phyloP scores from a whole-genome alignment of 371 early-diverging fungal species.

The Mortierella sp. region DNA sequence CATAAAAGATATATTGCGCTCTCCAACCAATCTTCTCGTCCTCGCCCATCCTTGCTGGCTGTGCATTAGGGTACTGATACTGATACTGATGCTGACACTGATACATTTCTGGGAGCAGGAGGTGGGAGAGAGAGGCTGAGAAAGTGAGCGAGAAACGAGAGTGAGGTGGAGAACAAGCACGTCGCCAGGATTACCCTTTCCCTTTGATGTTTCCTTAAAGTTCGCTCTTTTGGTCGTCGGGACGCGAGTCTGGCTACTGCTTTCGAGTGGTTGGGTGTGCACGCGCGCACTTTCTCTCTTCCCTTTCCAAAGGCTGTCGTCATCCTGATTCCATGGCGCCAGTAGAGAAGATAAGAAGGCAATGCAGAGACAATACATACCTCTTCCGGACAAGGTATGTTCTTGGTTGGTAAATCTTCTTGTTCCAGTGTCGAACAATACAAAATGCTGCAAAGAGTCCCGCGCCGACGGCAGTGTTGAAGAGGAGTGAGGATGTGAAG shows the following conservation, averaged over 20 bases:
- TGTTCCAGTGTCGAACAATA: conserved; percentile 67
- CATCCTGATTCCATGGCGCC: neutral
- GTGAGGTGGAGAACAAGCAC: neutral
- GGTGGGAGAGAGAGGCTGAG: neutral
- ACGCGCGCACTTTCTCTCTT: too few relatives aligned
- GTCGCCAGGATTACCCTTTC: too few relatives aligned
- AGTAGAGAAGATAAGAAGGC: neutral
- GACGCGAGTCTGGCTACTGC: too few relatives aligned
- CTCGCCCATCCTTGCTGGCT: too few relatives aligned
- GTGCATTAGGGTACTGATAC: neutral
- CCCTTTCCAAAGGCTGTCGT: too few relatives aligned
- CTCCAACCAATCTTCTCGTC: too few relatives aligned
- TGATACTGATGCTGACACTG: neutral
- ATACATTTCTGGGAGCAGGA: neutral
- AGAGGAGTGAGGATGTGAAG: conserved; percentile 73
- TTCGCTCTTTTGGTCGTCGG: too few relatives aligned
- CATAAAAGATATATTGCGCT: too few relatives aligned
- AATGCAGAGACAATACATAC: conserved; percentile 46
- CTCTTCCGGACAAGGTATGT: conserved; percentile 71
- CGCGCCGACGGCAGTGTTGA: conserved; percentile 68
- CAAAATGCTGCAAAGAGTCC: conserved; percentile 67
- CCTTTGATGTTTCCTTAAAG: too few relatives aligned
- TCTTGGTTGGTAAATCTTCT: conserved; percentile 76
- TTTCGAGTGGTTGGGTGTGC: too few relatives aligned
- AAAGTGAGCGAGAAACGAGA: neutral